Conservation (phyloP, 352 stramenopile species). For the Phytophthora podocarpi region DNA sequence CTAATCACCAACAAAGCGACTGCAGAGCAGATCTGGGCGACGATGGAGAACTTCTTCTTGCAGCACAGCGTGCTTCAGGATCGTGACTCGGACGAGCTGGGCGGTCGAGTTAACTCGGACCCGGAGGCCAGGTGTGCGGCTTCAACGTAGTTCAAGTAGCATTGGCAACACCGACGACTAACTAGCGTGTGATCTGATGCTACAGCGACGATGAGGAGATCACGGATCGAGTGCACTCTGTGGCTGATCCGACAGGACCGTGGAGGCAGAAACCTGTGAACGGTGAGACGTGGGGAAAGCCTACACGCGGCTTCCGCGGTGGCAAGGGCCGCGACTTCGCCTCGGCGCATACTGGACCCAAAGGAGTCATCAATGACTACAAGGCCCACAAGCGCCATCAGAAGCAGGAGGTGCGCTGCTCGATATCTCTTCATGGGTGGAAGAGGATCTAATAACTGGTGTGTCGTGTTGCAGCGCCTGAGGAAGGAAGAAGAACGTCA, state of each 20-base stretch:
- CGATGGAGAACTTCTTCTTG: constrained; percentile 85
- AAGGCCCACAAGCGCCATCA: constrained; percentile 73
- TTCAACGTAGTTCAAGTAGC: not conserved
- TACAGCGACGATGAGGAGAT: constrained; percentile 50
- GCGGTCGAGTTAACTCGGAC: constrained; percentile 60
- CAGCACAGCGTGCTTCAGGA: constrained; percentile 79
- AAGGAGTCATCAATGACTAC: constrained; percentile 86
- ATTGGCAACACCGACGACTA: not conserved
- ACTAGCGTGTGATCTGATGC: constrained; percentile 10
- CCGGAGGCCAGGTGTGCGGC: constrained; percentile 65
- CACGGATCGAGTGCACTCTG: constrained; percentile 66
- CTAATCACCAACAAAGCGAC: too few relatives aligned
- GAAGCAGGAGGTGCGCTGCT: constrained; percentile 53
- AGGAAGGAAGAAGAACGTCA: constrained; percentile 59
- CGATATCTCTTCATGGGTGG: not conserved
- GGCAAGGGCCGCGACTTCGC: constrained; percentile 50
- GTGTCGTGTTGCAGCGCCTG: constrained; percentile 32
- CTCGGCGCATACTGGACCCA: constrained; percentile 76
- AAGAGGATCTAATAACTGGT: not conserved
- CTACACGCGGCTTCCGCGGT: constrained; percentile 27
- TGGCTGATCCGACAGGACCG: constrained; percentile 69
- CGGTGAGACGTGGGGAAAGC: constrained; percentile 53
- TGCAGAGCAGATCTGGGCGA: constrained; percentile 15
- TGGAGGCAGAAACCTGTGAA: constrained; percentile 64
- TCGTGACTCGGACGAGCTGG: constrained; percentile 71